These are phyloP conservation scores for Coniferiporia weirii DNA, from an alignment of 1,284 basidiomycete species.

Conservation along the genomic window DNA sequence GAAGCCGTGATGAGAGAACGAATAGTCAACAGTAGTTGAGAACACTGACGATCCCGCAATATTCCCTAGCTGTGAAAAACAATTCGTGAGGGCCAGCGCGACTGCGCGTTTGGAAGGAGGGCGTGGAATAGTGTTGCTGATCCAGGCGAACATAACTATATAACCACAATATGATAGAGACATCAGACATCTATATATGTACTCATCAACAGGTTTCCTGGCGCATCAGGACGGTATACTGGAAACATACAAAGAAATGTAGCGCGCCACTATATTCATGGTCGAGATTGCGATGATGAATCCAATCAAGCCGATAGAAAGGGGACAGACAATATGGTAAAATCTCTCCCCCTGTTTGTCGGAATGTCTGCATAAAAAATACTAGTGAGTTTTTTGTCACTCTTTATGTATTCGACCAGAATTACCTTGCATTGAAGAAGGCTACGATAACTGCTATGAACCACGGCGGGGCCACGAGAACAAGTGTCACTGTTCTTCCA, in stretches of 20 bases:
- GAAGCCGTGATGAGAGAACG: background rate
- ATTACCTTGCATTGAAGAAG: slow-evolving; percentile 17
- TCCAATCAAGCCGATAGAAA: slow-evolving; percentile 32
- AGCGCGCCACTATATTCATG: slow-evolving; percentile 34
- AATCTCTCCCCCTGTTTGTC: slow-evolving; percentile 35
- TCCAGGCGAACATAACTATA: slow-evolving; percentile 36
- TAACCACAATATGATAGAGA: slow-evolving; percentile 31
- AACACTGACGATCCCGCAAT: slow-evolving; percentile 31
- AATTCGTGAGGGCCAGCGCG: slow-evolving; percentile 35
- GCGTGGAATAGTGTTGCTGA: slow-evolving; percentile 31
- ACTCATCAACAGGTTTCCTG: background rate
- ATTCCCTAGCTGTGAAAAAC: slow-evolving; percentile 29
- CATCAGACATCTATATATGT: slow-evolving; percentile 28
- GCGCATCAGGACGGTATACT: background rate
- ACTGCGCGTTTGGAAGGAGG: slow-evolving; percentile 38
- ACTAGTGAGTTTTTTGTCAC: too few relatives aligned
- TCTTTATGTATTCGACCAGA: background rate
- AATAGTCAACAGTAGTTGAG: background rate
- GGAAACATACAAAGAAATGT: slow-evolving; percentile 31
- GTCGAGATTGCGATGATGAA: slow-evolving; percentile 42
- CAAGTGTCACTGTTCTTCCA: slow-evolving; percentile 23
- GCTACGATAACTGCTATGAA: slow-evolving; percentile 17
- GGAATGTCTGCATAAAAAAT: slow-evolving; percentile 23
- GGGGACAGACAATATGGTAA: slow-evolving; percentile 35
- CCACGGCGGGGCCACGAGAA: slow-evolving; percentile 25